Evolutionary conservation across 139 green algal genomes (phyloP).

Genomic region (Deuterostichococcus epilithicus): DNA sequence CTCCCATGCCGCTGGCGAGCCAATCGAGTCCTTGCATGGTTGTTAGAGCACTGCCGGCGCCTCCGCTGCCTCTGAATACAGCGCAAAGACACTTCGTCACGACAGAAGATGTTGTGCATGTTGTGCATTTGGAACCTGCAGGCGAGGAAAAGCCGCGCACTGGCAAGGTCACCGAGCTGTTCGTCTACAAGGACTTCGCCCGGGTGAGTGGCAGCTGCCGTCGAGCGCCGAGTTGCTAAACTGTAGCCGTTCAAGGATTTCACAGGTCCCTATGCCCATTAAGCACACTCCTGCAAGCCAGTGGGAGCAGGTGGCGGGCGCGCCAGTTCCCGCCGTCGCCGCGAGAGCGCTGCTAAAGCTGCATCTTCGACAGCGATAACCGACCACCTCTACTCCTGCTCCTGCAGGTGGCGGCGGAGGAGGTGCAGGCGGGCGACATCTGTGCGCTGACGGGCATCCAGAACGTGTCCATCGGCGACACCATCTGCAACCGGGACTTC

Average conservation of each 20-base stretch:
- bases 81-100: too few species aligned
- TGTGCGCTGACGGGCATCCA: conserved; percentile 74
- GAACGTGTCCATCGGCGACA: conserved; percentile 92
- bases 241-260: neutral
- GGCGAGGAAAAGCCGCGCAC: conserved; percentile 31
- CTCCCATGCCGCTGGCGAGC: too few species aligned
- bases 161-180: conserved; percentile 86
- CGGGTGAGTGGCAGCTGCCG: neutral
- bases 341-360: too few species aligned
- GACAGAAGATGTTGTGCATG: neutral
- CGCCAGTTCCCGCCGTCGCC: too few species aligned
- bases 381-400: too few species aligned
- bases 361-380: too few species aligned
- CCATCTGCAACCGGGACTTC: conserved; percentile 63
- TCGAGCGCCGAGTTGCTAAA: conserved; percentile 4
- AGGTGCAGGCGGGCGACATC: conserved; percentile 91
- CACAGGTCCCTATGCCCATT: too few species aligned
- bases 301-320: too few species aligned
- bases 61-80: too few species aligned
- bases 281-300: too few species aligned
- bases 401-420: conserved; percentile 33
- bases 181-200: conserved; percentile 96
- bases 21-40: too few species aligned
- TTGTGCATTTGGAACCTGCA: conserved; percentile 5
- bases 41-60: too few species aligned